These are phyloP conservation scores for Arctium lappa DNA, from an alignment of 129 eudicot species.

Conservation along the genomic window DNA sequence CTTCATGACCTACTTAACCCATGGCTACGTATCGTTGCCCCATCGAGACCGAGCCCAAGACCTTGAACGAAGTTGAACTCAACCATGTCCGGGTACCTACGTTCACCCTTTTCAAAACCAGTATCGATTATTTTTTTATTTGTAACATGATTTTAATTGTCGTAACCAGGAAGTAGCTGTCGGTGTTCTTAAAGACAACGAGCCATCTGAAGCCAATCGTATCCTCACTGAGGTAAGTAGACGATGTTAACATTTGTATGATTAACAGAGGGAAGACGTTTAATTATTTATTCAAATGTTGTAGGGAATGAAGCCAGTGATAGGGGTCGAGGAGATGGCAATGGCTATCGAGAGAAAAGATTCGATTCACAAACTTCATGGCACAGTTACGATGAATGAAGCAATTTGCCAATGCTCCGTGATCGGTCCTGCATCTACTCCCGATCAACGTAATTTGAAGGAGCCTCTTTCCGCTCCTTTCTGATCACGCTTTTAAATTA, in stretches of 20 bases:
- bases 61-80: slow-evolving; percentile 61
- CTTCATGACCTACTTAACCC: slow-evolving; percentile 5
- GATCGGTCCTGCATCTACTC: slow-evolving; percentile 29
- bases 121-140: background rate
- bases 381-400: background rate
- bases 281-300: background rate
- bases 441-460: slow-evolving; percentile 39
- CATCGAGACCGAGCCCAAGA: slow-evolving; percentile 78
- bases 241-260: background rate
- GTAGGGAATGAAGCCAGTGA: slow-evolving; percentile 42
- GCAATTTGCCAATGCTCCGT: slow-evolving; percentile 44
- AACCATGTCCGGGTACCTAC: slow-evolving; percentile 58
- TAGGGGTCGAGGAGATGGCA: slow-evolving; percentile 21
- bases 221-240: slow-evolving; percentile 40
- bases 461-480: slow-evolving; percentile 75
- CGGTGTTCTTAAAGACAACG: slow-evolving; percentile 49
- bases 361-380: slow-evolving; percentile 12
- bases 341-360: slow-evolving; percentile 27
- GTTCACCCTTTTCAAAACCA: background rate
- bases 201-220: slow-evolving; percentile 47
- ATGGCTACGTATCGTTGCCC: slow-evolving; percentile 70
- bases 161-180: slow-evolving; percentile 64
- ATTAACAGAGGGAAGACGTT: background rate
- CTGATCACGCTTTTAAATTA: background rate
- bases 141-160: background rate